Evolutionary conservation across 2,329 filamentous ascomycete genomes (phyloP), one percentile per base, ranked within the genome.

Genomic region (Aspergillus fischeri): DNA sequence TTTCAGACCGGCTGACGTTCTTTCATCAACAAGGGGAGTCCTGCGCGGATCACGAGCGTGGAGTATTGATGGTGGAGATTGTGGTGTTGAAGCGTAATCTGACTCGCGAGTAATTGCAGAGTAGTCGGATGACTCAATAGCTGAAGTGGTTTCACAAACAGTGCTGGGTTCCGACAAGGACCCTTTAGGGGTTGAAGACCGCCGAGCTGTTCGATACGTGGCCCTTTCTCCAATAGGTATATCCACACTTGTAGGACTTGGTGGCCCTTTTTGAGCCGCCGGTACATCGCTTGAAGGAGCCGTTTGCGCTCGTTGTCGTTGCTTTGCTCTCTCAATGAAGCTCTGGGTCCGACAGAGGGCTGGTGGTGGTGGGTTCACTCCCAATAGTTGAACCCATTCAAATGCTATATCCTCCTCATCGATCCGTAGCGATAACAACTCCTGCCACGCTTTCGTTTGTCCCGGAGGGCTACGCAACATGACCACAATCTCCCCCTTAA

Each of bases 341-440:
- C 80, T 82, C 58, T 80, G 78, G 52, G 78, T 78, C 62, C 81
- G 78, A 54, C 79, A 78, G 29, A 87, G 78, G 42, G 78, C 77
- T 44, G 86, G 86, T 24, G 86, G 86, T 35, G 86, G 76, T 28
- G 87, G 87, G 35, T 79, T 78, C 29, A 83, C 74, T n/a, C 86
- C 85, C n/a, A 97, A 77, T 74, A 97, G 90, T 42, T 89, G 83
- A 41, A 97, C 79, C 94, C 94, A 99, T 73, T 97, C 94, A 17
- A 84, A 77, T 5, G 88, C 86, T 58, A 92, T 86, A 55, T 90
- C 87, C 60, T 92, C 87, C 68, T 90, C 85, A 53, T 92, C 88
- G 2, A 89, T 85, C 9, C 81, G 83, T 17, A 97, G 79, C n/a
- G 85, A 87, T 57, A 97, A 78, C 6, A 96, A 78, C 74, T 99